These are phyloP conservation scores for Diutina neorugosa DNA, from an alignment of 1,139 yeast species.

Conservation along the genomic window DNA sequence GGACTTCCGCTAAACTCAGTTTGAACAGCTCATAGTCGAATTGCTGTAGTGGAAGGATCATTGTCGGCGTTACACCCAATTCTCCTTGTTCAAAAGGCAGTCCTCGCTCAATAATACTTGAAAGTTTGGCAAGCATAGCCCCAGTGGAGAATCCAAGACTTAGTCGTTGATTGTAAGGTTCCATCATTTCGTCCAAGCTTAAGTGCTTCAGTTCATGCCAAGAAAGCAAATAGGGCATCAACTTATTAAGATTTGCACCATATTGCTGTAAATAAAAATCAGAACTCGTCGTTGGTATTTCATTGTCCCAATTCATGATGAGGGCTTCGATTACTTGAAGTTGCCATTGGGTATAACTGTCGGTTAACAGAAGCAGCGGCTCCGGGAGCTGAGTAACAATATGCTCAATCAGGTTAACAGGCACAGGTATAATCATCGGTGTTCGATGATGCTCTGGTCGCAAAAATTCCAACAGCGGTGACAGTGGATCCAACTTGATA, in stretches of 20 bases:
- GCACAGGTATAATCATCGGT: constrained; percentile 28
- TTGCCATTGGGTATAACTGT: constrained; percentile 20
- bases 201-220: neutral
- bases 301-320: constrained; percentile 14
- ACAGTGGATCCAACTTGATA: constrained; percentile 30
- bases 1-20: constrained; percentile 13
- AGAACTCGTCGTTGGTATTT: constrained; percentile 5
- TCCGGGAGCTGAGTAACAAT: constrained; percentile 16
- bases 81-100: neutral
- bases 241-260: neutral
- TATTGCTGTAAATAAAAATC: neutral
- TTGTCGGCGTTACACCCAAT: neutral
- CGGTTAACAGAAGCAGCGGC: constrained; percentile 13
- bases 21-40: constrained; percentile 4
- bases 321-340: constrained; percentile 18
- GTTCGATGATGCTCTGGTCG: constrained; percentile 12
- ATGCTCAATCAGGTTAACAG: constrained; percentile 28
- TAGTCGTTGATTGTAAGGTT: neutral
- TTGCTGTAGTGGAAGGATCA: neutral
- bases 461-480: constrained; percentile 28
- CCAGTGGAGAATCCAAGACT: neutral
- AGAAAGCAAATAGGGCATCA: neutral
- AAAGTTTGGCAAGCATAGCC: constrained; percentile 2
- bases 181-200: neutral
- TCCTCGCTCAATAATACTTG: neutral